Conservation (phyloP, 192 early-diverging fungal species). For the Coemansia sp. region DNA sequence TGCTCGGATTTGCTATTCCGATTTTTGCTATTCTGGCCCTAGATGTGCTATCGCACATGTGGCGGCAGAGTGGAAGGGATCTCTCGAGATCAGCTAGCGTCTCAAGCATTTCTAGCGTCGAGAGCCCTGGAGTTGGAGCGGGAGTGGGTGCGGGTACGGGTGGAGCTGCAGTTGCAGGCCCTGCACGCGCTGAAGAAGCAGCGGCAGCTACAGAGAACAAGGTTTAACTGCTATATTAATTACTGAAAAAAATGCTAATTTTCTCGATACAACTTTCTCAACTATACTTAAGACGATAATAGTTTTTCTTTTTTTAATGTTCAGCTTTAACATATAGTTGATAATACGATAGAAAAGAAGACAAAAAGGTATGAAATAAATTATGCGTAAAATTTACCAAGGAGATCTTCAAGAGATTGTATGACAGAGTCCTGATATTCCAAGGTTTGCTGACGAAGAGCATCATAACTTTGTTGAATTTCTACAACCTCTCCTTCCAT, state of each 20-base stretch:
- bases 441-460: constrained; percentile 45
- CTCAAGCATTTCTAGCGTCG: constrained; percentile 34
- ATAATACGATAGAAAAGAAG: constrained; percentile 5
- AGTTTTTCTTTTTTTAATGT: neutral
- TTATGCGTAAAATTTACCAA: constrained; percentile 37
- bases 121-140: constrained; percentile 17
- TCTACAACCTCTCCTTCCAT: constrained; percentile 40
- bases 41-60: constrained; percentile 39
- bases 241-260: neutral
- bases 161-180: constrained; percentile 15
- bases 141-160: neutral
- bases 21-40: constrained; percentile 49
- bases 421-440: constrained; percentile 52
- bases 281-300: neutral
- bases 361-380: constrained; percentile 7
- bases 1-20: constrained; percentile 44
- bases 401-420: constrained; percentile 47
- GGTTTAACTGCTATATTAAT: constrained; percentile 32
- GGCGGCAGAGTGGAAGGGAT: constrained; percentile 14
- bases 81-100: constrained; percentile 31
- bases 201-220: constrained; percentile 41
- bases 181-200: constrained; percentile 14
- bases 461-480: constrained; percentile 41
- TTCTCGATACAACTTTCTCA: neutral
- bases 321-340: neutral